phyloP scores from a whole-genome alignment of 2,329 filamentous ascomycete genomes.

The Tolypocladium guangdongense region DNA sequence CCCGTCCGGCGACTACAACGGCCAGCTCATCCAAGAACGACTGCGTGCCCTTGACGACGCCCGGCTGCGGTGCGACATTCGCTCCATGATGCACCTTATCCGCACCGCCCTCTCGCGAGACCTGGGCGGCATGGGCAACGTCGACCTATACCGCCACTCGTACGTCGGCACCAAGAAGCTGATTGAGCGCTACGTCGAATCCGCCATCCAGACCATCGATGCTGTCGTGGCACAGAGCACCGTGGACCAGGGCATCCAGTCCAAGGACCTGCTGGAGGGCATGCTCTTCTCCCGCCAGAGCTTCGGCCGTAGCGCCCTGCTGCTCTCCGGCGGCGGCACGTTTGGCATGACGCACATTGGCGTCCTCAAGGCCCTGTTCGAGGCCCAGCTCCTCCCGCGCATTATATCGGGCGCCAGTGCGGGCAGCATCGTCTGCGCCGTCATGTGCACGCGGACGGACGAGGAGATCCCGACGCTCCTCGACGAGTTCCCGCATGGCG shows the following conservation, averaged over 20 bases:
- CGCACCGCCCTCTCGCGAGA: conserved; percentile 72
- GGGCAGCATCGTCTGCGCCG: conserved; percentile 74
- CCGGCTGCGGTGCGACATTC: conserved; percentile 58
- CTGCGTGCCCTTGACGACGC: conserved; percentile 66
- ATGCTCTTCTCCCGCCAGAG: conserved; percentile 64
- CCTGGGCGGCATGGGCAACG: conserved; percentile 76
- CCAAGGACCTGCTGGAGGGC: conserved; percentile 52
- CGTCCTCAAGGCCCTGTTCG: conserved; percentile 70
- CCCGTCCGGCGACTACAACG: conserved; percentile 56
- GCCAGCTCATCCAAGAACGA: conserved; percentile 56
- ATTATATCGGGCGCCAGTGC: conserved; percentile 85
- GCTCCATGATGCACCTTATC: conserved; percentile 68
- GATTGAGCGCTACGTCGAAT: conserved; percentile 79
- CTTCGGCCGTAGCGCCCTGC: conserved; percentile 73
- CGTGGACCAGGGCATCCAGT: conserved; percentile 42
- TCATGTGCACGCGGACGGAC: conserved; percentile 68
- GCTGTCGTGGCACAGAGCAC: conserved; percentile 54
- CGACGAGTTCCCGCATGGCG: conserved; percentile 63
- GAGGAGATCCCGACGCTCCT: conserved; percentile 65
- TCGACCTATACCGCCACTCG: conserved; percentile 71
- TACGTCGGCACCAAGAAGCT: conserved; percentile 78
- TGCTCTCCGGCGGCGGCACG: conserved; percentile 77
- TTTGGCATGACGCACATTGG: conserved; percentile 91
- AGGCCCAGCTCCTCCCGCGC: conserved; percentile 64
- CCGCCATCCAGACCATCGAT: conserved; percentile 63